A percentile compares a stretch with the other conserved stretches of the same genome.
Evolutionary conservation across 805 yeast genomes (phyloP).

Genomic region (Candida orba): DNA sequence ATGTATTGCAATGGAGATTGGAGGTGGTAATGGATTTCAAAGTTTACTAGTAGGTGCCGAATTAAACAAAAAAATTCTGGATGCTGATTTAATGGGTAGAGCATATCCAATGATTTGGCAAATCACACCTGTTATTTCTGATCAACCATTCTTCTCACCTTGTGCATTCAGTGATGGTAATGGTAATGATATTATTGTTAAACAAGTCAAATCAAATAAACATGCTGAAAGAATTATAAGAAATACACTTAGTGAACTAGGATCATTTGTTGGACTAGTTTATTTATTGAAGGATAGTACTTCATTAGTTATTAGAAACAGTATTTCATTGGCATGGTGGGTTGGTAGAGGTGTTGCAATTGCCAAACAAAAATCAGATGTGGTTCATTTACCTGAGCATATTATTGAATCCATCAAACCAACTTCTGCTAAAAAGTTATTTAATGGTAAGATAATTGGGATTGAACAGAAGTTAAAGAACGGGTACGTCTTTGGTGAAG

Average conservation of each 20-base stretch:
- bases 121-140: slow-evolving; percentile 22
- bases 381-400: slow-evolving; percentile 30
- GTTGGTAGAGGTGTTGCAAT: slow-evolving; percentile 36
- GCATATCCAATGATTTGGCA: slow-evolving; percentile 25
- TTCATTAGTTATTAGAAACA: slow-evolving; percentile 26
- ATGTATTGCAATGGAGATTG: slow-evolving; percentile 35
- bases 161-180: slow-evolving; percentile 33
- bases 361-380: slow-evolving; percentile 31
- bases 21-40: slow-evolving; percentile 37
- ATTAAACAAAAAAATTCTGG: slow-evolving; percentile 28
- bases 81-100: slow-evolving; percentile 34
- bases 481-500: slow-evolving; percentile 40
- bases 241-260: slow-evolving; percentile 36
- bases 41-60: slow-evolving; percentile 10
- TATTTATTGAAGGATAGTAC: slow-evolving; percentile 22
- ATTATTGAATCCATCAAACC: slow-evolving; percentile 30
- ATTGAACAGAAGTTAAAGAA: slow-evolving; percentile 35
- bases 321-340: slow-evolving; percentile 38
- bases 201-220: slow-evolving; percentile 20
- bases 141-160: slow-evolving; percentile 20
- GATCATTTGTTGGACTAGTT: slow-evolving; percentile 31
- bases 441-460: slow-evolving; percentile 36
- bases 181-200: slow-evolving; percentile 29
- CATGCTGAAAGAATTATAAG: slow-evolving; percentile 30
- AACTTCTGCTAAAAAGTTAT: slow-evolving; percentile 20